Percentiles rank a stretch among this genome's conserved stretches.
phyloP scores from a whole-genome alignment of 176 grass and related monocot species.

The Paspalum notatum region DNA sequence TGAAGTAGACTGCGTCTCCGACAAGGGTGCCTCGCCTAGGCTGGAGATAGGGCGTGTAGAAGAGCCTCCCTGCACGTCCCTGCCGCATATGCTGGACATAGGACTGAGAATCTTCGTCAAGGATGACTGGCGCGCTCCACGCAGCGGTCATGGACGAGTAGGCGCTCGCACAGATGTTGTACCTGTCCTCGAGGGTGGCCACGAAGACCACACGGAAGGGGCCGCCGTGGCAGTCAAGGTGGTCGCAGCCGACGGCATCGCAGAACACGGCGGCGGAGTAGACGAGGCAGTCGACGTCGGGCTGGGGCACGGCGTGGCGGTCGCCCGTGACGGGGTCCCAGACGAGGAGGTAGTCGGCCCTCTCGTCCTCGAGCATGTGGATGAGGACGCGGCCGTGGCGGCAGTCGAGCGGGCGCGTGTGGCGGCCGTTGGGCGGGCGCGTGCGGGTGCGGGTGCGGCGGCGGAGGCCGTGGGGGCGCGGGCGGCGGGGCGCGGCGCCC shows the following conservation, averaged over 20 bases:
- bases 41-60: not conserved
- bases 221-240: constrained; percentile 1
- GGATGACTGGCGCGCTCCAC: not conserved
- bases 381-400: constrained; percentile 12
- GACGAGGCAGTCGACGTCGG: not conserved
- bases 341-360: not conserved
- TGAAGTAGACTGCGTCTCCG: not conserved
- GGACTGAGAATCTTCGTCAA: not conserved
- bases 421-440: too few relatives aligned
- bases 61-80: not conserved
- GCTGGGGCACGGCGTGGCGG: not conserved
- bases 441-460: not conserved
- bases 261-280: not conserved
- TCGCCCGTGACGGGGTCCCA: not conserved
- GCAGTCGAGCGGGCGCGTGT: not conserved
- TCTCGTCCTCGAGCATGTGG: too few relatives aligned
- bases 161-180: not conserved
- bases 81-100: not conserved
- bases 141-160: not conserved
- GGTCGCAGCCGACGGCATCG: not conserved
- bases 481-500: not conserved
- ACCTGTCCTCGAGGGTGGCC: not conserved
- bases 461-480: not conserved
- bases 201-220: not conserved
- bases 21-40: not conserved